These are phyloP conservation scores for Apophysomyces ossiformis DNA, from an alignment of 371 early-diverging fungal species.

Conservation along the genomic window DNA sequence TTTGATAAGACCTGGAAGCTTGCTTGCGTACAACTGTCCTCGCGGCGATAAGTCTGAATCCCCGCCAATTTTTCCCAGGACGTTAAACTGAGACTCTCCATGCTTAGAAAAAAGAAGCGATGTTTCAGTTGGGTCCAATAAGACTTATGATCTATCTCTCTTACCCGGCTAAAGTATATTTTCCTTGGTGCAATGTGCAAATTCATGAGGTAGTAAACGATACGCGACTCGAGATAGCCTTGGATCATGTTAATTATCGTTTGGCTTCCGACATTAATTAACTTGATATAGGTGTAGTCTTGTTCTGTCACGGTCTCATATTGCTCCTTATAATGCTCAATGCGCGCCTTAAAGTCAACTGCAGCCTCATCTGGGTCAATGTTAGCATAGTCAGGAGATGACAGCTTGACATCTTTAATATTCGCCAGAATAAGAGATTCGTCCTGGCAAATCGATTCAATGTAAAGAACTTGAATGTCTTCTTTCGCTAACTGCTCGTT, in stretches of 20 bases:
- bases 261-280: constrained; percentile 72
- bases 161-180: constrained; percentile 86
- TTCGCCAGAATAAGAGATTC: constrained; percentile 82
- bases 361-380: constrained; percentile 79
- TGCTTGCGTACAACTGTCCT: constrained; percentile 82
- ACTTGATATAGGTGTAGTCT: constrained; percentile 84
- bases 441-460: constrained; percentile 94
- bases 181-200: constrained; percentile 90
- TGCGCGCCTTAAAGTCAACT: constrained; percentile 87
- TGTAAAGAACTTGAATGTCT: constrained; percentile 89
- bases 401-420: constrained; percentile 91
- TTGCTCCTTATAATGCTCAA: constrained; percentile 84
- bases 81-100: constrained; percentile 91
- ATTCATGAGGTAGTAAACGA: constrained; percentile 98
- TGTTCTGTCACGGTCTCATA: constrained; percentile 87
- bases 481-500: constrained; percentile 65
- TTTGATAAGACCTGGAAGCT: constrained; percentile 80
- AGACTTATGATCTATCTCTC: neutral
- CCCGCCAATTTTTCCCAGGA: constrained; percentile 93
- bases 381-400: constrained; percentile 90
- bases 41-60: constrained; percentile 89
- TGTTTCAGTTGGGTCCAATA: neutral
- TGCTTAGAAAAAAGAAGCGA: constrained; percentile 51
- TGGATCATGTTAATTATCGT: constrained; percentile 39
- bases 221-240: constrained; percentile 92